Percentiles rank a stretch among this genome's conserved stretches.
Conservation (phyloP, 352 stramenopile species). For the Phytophthora boehmeriae region DNA sequence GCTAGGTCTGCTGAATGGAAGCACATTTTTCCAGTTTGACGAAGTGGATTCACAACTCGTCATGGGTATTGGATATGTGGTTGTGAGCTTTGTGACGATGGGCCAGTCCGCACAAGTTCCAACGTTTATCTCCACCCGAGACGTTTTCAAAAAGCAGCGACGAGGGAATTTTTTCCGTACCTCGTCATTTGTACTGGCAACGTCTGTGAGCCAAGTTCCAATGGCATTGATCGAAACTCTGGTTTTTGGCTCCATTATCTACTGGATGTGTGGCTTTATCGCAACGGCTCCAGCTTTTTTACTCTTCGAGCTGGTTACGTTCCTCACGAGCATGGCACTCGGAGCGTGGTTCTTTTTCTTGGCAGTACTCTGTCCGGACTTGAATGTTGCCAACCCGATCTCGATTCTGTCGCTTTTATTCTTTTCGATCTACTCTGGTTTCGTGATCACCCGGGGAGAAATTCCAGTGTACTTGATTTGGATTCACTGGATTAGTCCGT, state of each 20-base stretch:
- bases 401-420: constrained; percentile 16
- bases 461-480: constrained; percentile 28
- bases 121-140: constrained; percentile 53
- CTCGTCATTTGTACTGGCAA: constrained; percentile 62
- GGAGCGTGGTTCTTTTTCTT: constrained; percentile 60
- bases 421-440: constrained; percentile 38
- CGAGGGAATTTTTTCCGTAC: constrained; percentile 74
- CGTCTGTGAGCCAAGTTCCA: constrained; percentile 35
- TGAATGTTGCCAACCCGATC: constrained; percentile 32
- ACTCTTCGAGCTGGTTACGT: constrained; percentile 50
- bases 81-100: constrained; percentile 68
- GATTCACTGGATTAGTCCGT: constrained; percentile 35
- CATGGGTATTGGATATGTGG: constrained; percentile 64
- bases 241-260: constrained; percentile 86
- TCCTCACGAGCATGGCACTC: constrained; percentile 57
- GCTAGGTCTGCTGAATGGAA: constrained; percentile 5
- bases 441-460: constrained; percentile 28
- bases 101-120: constrained; percentile 63
- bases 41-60: neutral
- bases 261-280: constrained; percentile 84
- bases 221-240: constrained; percentile 65
- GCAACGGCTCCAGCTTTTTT: constrained; percentile 31
- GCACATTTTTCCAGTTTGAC: constrained; percentile 5
- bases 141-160: constrained; percentile 77
- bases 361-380: constrained; percentile 32